phyloP scores from a whole-genome alignment of 1,284 basidiomycete species.

The Malassezia psittaci region DNA sequence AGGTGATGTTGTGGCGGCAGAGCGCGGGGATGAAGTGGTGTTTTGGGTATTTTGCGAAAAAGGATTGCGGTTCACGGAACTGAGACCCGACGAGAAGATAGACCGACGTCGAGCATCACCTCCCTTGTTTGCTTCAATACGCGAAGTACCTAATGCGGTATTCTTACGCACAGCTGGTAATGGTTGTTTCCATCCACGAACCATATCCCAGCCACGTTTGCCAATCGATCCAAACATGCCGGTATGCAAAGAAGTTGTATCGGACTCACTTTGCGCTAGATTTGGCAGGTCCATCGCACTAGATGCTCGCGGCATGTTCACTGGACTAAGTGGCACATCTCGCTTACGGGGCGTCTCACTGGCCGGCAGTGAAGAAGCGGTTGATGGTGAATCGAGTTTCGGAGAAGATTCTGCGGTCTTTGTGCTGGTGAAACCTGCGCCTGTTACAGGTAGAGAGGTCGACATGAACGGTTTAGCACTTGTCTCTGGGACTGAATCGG shows the following conservation, averaged over 20 bases:
- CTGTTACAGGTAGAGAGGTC: too few species aligned
- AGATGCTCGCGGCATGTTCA: neutral
- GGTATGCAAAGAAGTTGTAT: neutral
- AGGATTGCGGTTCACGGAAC: neutral
- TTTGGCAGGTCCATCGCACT: constrained; percentile 1
- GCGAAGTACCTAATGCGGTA: neutral
- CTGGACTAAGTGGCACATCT: neutral
- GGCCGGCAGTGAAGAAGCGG: too few species aligned
- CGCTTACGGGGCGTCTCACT: too few species aligned
- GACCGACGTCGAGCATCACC: constrained; percentile 13
- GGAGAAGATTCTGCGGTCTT: too few species aligned
- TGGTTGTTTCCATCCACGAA: constrained; percentile 6
- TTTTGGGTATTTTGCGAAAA: neutral
- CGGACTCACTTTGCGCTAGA: neutral
- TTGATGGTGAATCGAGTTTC: too few species aligned
- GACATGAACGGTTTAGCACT: too few species aligned
- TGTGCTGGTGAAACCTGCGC: too few species aligned
- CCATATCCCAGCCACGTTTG: constrained; percentile 12
- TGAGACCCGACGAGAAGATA: constrained; percentile 9
- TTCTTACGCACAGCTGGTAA: neutral
- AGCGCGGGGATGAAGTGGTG: too few species aligned
- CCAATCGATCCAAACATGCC: constrained; percentile 10
- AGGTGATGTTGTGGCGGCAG: neutral
- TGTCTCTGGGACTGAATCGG: too few species aligned
- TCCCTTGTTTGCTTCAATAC: neutral